Evolutionary conservation across 2,329 filamentous ascomycete species (phyloP), one percentile per base, ranked within the genome.

Genomic region (Coleophoma cylindrospora): DNA sequence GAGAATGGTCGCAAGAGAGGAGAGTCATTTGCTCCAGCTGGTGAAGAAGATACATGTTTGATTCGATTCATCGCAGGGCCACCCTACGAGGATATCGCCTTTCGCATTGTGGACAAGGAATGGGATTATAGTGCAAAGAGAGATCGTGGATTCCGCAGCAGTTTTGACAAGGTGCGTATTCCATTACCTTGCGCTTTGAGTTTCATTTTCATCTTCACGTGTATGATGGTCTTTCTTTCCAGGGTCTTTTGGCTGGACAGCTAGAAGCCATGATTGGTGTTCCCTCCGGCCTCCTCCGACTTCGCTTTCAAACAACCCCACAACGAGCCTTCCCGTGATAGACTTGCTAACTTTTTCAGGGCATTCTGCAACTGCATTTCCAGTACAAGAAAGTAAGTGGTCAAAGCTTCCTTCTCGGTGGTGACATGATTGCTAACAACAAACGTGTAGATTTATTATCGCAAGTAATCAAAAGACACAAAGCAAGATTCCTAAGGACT

Each of bases 101-200:
- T 99, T 65, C 83, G 92, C 37, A 96, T 99, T 58, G 91, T 99
- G 37, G 94, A 99, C 69, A 92, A 94, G 57, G 94, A 99, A 70
- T 99, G 94, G 94, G 94, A 99, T 69, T 99, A 96, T 67, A 96
- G 90, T 67, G 89, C 92, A 3, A 97, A 96, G 72, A 82, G 86
- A 61, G 94, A 99, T 62, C 81, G 94, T 52, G 95, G 94, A 1
- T 99, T 97, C 72, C 91, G 83, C 67, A 96, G 91, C 70, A 95
- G 88, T 56, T 99, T 97, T 68, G 94, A 99, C 71, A 96, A 96
- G 84, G 90, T 94, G 81, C 57, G 81, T 71, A 14, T 38, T 9
- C 7, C 8, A 2, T 38, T 34, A 40, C 37, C 17, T 34, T 48
- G 48, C 19, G 27, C 27, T 27, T 8, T 27, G 9, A 10, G 7